Evolutionary conservation across 495 filamentous ascomycete species (phyloP), one percentile per base, ranked within the genome.

Genomic region (Penicillium coprophilum): DNA sequence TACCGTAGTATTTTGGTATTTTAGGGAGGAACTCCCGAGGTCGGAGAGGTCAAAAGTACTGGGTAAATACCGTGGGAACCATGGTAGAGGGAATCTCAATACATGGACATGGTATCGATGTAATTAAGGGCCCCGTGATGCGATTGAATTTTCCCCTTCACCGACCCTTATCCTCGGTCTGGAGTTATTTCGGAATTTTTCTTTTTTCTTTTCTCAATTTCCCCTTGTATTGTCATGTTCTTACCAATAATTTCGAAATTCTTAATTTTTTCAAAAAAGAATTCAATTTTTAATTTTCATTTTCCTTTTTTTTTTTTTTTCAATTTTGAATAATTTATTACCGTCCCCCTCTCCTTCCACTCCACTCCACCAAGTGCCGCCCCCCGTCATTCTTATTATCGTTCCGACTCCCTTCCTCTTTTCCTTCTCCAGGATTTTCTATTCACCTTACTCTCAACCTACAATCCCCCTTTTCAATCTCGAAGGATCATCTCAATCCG

Each of bases 351-450:
- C 60, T 56, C 64, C 60, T 62, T 66, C 53, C 63, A 62, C 58
- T 62, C 56, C 48, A 58, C 62, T 63, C 57, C 65, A 65, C 59
- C 19, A 45, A 52, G 46, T 64, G 60, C 65, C 60, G 64, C 65
- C 65, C 67, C 44, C 65, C 62, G 53, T 62, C 61, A 68, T 66
- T 62, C 66, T 69, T 67, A 66, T 67, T 69, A 67, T 69, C 63
- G 64, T 67, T 66, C 58, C 53, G 40, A 47, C 36, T 56, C 63
- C 53, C 55, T 57, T 34, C 62, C 53, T 47, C 54, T 47, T 61
- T 50, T 40, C 50, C 21, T 47, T 46, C 43, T 46, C 36, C 50
- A 52, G 36, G 27, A 15, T 43, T 32, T 28, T 9, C 50, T 31
- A 34, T 49, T 46, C 52, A 46, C 31, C 28, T 15, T 38, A 46